Percentiles rank a stretch among this genome's conserved stretches.
phyloP scores from a whole-genome alignment of 257 asterid species.

The Paulownia fortunei region DNA sequence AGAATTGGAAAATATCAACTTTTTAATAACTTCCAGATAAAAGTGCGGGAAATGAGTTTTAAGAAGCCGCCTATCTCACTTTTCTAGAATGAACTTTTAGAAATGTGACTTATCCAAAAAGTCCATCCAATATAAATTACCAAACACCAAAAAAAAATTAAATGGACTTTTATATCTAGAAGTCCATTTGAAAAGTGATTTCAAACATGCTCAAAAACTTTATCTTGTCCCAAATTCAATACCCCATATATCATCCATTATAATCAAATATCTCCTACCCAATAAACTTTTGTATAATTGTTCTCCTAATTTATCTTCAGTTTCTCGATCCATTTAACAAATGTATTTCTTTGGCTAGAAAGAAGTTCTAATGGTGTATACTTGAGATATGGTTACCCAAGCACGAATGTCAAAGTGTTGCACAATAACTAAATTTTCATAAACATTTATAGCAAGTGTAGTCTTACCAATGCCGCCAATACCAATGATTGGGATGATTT shows the following conservation, averaged over 20 bases:
- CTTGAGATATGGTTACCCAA: neutral
- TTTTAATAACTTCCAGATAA: no score
- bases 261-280: neutral
- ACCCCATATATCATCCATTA: conserved; percentile 1
- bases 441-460: neutral
- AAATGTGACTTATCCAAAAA: no score
- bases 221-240: neutral
- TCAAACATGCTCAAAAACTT: no score
- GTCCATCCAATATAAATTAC: no score
- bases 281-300: neutral
- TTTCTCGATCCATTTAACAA: neutral
- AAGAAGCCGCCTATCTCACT: no score
- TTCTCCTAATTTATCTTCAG: neutral
- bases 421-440: neutral
- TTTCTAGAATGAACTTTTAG: no score
- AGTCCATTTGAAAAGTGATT: no score
- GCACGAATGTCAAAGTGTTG: neutral
- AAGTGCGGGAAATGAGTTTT: no score
- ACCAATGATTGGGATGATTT: neutral
- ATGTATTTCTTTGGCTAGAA: no score
- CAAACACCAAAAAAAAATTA: no score
- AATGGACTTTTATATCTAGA: no score
- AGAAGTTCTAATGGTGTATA: neutral
- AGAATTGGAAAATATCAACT: no score
- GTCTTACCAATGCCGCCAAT: conserved; percentile 12